Conservation (phyloP, 2,329 filamentous ascomycete species). For the Hypoxylon sp. region DNA sequence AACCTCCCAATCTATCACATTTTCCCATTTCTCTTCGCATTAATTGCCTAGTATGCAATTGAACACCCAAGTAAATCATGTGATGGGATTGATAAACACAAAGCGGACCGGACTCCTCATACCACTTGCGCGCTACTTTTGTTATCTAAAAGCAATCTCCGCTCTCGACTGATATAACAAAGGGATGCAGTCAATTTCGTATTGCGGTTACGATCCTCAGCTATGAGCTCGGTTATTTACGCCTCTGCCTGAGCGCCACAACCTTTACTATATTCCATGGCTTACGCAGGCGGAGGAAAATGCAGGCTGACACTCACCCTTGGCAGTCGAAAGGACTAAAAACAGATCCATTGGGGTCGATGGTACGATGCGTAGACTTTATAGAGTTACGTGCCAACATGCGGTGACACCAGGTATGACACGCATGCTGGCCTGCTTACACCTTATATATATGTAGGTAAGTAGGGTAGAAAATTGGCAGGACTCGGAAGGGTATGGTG, state of each 20-base stretch:
- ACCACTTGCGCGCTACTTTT: not conserved
- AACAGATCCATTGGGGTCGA: slow-evolving; percentile 18
- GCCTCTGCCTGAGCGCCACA: slow-evolving; percentile 3
- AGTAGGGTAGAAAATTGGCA: slow-evolving; percentile 4
- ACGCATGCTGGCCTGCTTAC: slow-evolving; percentile 17
- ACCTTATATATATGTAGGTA: slow-evolving; percentile 5
- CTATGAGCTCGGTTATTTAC: slow-evolving; percentile 7
- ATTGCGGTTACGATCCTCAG: slow-evolving; percentile 1
- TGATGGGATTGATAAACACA: slow-evolving; percentile 20
- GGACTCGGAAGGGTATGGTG: not conserved
- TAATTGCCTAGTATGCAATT: slow-evolving; percentile 20
- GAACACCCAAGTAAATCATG: slow-evolving; percentile 21
- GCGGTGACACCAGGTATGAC: slow-evolving; percentile 36
- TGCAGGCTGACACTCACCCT: slow-evolving; percentile 34
- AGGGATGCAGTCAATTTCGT: slow-evolving; percentile 13
- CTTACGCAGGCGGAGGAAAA: slow-evolving; percentile 28
- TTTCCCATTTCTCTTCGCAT: slow-evolving; percentile 24
- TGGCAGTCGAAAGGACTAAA: not conserved
- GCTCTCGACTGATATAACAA: slow-evolving; percentile 5
- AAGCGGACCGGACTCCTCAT: slow-evolving; percentile 1
- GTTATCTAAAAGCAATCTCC: slow-evolving; percentile 1
- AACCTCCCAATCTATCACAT: slow-evolving; percentile 26
- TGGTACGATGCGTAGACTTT: slow-evolving; percentile 33
- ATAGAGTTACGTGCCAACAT: slow-evolving; percentile 28
- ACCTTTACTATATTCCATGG: slow-evolving; percentile 18